Percentiles rank a stretch among this genome's conserved stretches.
Evolutionary conservation across 1,139 yeast species (phyloP).

Genomic region (Zygosaccharomyces sapae): DNA sequence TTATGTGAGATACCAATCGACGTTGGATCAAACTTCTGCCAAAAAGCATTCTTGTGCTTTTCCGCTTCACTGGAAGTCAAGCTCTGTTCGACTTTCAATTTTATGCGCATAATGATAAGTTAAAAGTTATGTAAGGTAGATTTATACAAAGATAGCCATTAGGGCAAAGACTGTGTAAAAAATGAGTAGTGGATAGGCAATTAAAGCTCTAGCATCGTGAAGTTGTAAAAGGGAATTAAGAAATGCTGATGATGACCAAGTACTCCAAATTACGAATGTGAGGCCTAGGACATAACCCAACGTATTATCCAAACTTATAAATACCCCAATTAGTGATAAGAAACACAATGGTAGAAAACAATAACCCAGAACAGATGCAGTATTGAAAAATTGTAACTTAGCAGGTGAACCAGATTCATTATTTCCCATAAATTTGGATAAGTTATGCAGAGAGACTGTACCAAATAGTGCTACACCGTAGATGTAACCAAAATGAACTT

Average conservation of each 20-base stretch:
- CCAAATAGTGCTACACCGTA: constrained; percentile 96
- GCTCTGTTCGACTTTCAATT: neutral
- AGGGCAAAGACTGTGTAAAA: constrained; percentile 93
- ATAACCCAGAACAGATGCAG: constrained; percentile 88
- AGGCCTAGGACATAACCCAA: constrained; percentile 70
- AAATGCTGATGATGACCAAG: constrained; percentile 90
- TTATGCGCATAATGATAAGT: neutral
- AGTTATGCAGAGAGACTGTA: constrained; percentile 72
- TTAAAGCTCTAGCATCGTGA: constrained; percentile 79
- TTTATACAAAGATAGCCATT: constrained; percentile 85
- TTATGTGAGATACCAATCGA: constrained; percentile 44
- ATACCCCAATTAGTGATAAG: constrained; percentile 68
- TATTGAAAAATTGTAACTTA: constrained; percentile 35
- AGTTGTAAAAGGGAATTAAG: constrained; percentile 81
- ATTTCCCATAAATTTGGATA: constrained; percentile 73
- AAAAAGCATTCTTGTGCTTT: constrained; percentile 1
- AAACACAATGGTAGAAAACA: constrained; percentile 87
- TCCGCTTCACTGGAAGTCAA: neutral
- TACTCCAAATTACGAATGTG: constrained; percentile 85
- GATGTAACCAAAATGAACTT: constrained; percentile 93
- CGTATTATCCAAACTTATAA: constrained; percentile 63
- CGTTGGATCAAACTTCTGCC: constrained; percentile 1
- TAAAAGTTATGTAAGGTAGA: neutral
- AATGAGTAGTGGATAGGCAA: constrained; percentile 90
- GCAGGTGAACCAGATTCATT: constrained; percentile 17